A percentile compares a stretch with the other conserved stretches of the same genome.
phyloP scores from a whole-genome alignment of 2,329 filamentous ascomycete species.

The Colletotrichum viniferum region DNA sequence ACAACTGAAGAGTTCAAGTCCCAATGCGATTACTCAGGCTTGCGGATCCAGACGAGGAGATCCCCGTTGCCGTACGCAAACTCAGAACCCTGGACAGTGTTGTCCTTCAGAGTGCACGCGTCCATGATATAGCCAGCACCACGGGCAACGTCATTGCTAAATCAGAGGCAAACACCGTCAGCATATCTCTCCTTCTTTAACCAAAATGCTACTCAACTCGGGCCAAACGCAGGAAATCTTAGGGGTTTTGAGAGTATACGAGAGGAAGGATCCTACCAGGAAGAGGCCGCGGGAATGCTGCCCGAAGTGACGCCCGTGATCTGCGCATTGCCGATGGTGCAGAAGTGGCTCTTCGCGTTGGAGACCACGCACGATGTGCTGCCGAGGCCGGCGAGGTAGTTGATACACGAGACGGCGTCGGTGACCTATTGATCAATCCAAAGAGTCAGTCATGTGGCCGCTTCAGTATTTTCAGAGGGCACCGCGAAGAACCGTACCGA shows the following conservation, averaged over 20 bases:
- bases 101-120: conserved; percentile 10
- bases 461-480: not conserved
- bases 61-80: conserved; percentile 5
- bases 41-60: not conserved
- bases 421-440: not conserved
- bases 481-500: not conserved
- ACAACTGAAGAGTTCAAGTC: not conserved
- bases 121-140: conserved; percentile 18
- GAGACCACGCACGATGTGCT: not conserved
- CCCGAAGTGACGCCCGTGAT: not conserved
- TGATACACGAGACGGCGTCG: conserved; percentile 16
- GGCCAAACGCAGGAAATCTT: not conserved
- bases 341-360: not conserved
- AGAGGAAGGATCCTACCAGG: not conserved
- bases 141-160: conserved; percentile 13
- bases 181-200: not conserved
- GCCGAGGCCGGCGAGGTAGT: conserved; percentile 9
- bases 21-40: not conserved
- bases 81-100: conserved; percentile 12
- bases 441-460: not conserved
- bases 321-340: not conserved
- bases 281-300: not conserved
- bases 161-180: not conserved
- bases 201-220: not conserved
- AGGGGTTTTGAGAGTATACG: not conserved